Evolutionary conservation across 352 stramenopile species (phyloP).

Genomic region (Halophytophthora batemanensis): DNA sequence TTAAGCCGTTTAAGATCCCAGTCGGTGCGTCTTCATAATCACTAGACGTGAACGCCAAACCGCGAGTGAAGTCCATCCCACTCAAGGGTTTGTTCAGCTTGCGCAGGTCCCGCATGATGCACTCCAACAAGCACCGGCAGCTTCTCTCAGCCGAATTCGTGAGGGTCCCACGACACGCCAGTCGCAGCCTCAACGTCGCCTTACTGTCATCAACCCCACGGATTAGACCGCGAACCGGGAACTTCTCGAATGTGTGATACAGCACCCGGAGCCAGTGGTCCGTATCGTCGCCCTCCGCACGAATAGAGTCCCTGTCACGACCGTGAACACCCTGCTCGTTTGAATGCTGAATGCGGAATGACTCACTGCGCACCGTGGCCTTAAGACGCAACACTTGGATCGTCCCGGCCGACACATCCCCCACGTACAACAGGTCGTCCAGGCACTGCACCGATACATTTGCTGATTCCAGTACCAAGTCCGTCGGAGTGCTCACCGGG

Average conservation of each 20-base stretch:
- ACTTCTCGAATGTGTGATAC: constrained; percentile 23
- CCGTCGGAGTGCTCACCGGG: no score
- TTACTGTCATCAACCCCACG: constrained; percentile 23
- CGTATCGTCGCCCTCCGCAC: not conserved
- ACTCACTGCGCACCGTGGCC: constrained; percentile 48
- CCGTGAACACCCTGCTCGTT: constrained; percentile 8
- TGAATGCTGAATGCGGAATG: constrained; percentile 43
- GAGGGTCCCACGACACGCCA: constrained; percentile 15
- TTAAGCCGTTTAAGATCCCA: not conserved
- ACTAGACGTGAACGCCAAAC: constrained; percentile 23
- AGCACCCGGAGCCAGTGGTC: constrained; percentile 27
- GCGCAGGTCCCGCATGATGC: constrained; percentile 46
- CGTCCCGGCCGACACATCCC: constrained; percentile 9
- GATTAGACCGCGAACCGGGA: constrained; percentile 28
- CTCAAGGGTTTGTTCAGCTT: constrained; percentile 58
- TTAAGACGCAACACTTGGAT: constrained; percentile 18
- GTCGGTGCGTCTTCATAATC: not conserved
- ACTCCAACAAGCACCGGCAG: constrained; percentile 24
- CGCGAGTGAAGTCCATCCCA: constrained; percentile 28
- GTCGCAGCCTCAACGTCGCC: constrained; percentile 19
- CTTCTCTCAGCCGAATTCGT: constrained; percentile 3
- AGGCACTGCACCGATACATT: constrained; percentile 7
- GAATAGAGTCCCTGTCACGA: not conserved
- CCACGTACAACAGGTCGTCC: constrained; percentile 26
- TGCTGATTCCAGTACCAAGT: constrained; percentile 9